phyloP scores from a whole-genome alignment of 352 stramenopile genomes.

The Phytophthora cactorum region DNA sequence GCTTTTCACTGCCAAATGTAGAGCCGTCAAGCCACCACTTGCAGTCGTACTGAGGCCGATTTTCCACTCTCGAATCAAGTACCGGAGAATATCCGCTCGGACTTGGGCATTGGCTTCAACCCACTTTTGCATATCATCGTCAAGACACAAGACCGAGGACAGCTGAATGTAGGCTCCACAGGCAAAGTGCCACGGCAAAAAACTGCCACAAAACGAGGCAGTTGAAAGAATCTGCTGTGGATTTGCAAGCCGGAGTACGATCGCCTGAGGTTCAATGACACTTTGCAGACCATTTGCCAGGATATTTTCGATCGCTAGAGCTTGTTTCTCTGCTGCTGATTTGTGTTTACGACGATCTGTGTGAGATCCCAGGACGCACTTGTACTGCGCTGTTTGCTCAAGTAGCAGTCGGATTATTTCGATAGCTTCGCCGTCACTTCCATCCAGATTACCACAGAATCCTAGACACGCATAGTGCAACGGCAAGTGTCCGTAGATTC shows the following conservation, averaged over 20 bases:
- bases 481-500: conserved; percentile 58
- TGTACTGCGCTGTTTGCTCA: conserved; percentile 23
- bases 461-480: conserved; percentile 78
- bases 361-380: conserved; percentile 40
- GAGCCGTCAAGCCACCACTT: conserved; percentile 43
- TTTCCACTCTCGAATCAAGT: conserved; percentile 38
- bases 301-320: conserved; percentile 62
- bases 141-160: conserved; percentile 42
- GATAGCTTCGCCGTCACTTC: conserved; percentile 29
- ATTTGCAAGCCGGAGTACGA: conserved; percentile 45
- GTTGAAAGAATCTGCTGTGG: conserved; percentile 41
- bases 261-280: conserved; percentile 38
- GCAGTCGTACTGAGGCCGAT: conserved; percentile 43
- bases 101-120: conserved; percentile 49
- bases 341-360: conserved; percentile 70
- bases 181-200: conserved; percentile 69
- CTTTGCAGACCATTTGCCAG: conserved; percentile 51
- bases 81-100: conserved; percentile 47
- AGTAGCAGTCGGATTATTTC: conserved; percentile 48
- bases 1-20: conserved; percentile 62
- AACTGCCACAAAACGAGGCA: conserved; percentile 34
- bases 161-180: conserved; percentile 61
- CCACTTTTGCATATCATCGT: conserved; percentile 50
- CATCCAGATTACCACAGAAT: conserved; percentile 43
- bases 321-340: conserved; percentile 47